Conservation (phyloP, 2,329 filamentous ascomycete species). For the Fusarium tjaetaba region DNA sequence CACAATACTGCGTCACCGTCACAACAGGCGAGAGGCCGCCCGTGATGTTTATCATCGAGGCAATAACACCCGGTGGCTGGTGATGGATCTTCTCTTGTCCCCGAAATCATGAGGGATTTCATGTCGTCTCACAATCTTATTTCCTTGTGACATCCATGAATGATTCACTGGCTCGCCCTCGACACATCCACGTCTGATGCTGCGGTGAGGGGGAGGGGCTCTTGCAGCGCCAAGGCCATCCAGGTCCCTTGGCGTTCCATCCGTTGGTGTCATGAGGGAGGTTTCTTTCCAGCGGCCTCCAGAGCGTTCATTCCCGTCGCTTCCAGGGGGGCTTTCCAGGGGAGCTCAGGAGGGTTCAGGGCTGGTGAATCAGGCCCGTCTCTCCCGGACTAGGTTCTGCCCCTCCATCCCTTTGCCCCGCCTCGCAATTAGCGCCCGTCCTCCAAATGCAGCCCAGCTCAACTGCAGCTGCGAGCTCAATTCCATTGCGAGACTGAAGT, state of each 20-base stretch:
- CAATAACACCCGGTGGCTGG: constrained; percentile 2
- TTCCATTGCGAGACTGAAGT: constrained; percentile 5
- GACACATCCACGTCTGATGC: constrained; percentile 19
- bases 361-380: constrained; percentile 20
- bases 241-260: constrained; percentile 32
- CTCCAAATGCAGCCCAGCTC: constrained; percentile 1
- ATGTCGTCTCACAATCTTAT: constrained; percentile 21
- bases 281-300: constrained; percentile 28
- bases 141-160: constrained; percentile 21
- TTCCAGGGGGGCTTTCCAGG: constrained; percentile 18
- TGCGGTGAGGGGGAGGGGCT: constrained; percentile 37
- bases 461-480: background rate
- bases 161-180: constrained; percentile 21
- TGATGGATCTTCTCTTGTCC: background rate
- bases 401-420: constrained; percentile 22
- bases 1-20: background rate
- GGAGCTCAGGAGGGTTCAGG: background rate
- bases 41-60: background rate
- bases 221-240: constrained; percentile 33
- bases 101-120: constrained; percentile 17
- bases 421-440: constrained; percentile 31
- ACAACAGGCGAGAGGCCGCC: constrained; percentile 29
- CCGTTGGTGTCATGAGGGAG: background rate
- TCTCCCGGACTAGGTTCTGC: background rate
- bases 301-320: background rate